Evolutionary conservation across 1,139 yeast genomes (phyloP).

Genomic region (Torulaspora globosa): DNA sequence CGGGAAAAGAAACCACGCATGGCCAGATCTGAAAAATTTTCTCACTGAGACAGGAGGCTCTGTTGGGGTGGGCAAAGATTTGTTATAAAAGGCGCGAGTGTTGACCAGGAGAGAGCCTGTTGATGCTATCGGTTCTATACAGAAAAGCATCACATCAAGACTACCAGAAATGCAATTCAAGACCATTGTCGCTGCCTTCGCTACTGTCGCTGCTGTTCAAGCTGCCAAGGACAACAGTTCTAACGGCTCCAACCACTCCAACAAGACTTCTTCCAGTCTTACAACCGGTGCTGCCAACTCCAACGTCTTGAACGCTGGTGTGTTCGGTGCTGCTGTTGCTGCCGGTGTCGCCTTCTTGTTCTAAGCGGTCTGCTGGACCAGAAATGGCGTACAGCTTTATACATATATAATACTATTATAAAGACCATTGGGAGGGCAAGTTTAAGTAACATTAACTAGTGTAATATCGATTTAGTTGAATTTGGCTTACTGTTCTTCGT

Average conservation of each 20-base stretch:
- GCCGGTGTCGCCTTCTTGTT: slow-evolving; percentile 68
- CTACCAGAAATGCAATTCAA: slow-evolving; percentile 57
- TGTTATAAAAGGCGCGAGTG: slow-evolving; percentile 9
- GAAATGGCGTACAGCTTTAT: slow-evolving; percentile 2
- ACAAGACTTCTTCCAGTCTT: slow-evolving; percentile 33
- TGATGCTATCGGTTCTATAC: background rate
- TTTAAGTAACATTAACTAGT: slow-evolving; percentile 1
- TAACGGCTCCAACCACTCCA: slow-evolving; percentile 38
- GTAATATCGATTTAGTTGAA: slow-evolving; percentile 1
- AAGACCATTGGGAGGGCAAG: slow-evolving; percentile 3
- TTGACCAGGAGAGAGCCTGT: background rate
- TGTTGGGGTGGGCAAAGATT: background rate
- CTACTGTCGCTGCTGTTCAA: slow-evolving; percentile 34
- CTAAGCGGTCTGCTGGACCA: too few species aligned
- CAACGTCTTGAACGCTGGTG: slow-evolving; percentile 56
- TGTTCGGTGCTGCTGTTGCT: slow-evolving; percentile 70
- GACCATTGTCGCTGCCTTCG: slow-evolving; percentile 42
- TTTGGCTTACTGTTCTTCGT: background rate
- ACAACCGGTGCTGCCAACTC: slow-evolving; percentile 53
- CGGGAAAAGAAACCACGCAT: slow-evolving; percentile 5
- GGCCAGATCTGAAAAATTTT: slow-evolving; percentile 5
- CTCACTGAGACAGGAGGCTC: background rate
- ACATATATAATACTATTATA: background rate
- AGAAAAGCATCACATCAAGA: slow-evolving; percentile 2
- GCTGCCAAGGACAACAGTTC: slow-evolving; percentile 38